Percentiles rank a stretch among this genome's conserved stretches.
Evolutionary conservation across 768 basidiomycete genomes (phyloP).

Genomic region (Kwoniella newhampshirensis): DNA sequence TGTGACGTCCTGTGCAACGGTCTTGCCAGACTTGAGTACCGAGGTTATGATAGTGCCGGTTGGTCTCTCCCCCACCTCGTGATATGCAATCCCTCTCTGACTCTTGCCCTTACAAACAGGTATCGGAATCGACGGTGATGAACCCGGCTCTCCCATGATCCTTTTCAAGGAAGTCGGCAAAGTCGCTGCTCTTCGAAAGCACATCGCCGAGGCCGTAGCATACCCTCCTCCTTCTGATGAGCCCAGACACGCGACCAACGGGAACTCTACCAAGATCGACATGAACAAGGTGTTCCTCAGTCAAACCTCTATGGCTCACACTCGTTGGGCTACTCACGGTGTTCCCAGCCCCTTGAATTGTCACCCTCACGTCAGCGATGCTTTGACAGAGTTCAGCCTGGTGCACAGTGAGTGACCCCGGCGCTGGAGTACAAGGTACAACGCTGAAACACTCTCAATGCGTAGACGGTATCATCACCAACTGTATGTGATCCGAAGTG

Average conservation of each 20-base stretch:
- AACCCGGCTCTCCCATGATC: constrained; percentile 68
- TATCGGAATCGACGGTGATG: constrained; percentile 80
- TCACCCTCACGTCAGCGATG: constrained; percentile 87
- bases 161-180: constrained; percentile 97
- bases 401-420: constrained; percentile 67
- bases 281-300: constrained; percentile 73
- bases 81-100: neutral
- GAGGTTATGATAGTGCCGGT: constrained; percentile 93
- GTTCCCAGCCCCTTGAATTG: constrained; percentile 84
- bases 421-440: neutral
- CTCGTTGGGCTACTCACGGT: constrained; percentile 98
- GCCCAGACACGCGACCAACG: constrained; percentile 17
- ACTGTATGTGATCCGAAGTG: constrained; percentile 57
- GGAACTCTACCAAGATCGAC: constrained; percentile 61
- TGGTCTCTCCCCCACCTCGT: constrained; percentile 18
- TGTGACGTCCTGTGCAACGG: constrained; percentile 88
- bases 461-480: constrained; percentile 89
- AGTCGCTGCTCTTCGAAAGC: constrained; percentile 86
- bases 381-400: constrained; percentile 74
- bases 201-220: constrained; percentile 61
- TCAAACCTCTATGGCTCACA: constrained; percentile 97
- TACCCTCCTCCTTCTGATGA: constrained; percentile 30
- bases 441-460: constrained; percentile 5
- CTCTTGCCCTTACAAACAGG: constrained; percentile 32
- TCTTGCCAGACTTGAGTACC: constrained; percentile 92